These are phyloP conservation scores for Ustilago vetiveriae DNA, from an alignment of 1,284 basidiomycete species.

Conservation along the genomic window DNA sequence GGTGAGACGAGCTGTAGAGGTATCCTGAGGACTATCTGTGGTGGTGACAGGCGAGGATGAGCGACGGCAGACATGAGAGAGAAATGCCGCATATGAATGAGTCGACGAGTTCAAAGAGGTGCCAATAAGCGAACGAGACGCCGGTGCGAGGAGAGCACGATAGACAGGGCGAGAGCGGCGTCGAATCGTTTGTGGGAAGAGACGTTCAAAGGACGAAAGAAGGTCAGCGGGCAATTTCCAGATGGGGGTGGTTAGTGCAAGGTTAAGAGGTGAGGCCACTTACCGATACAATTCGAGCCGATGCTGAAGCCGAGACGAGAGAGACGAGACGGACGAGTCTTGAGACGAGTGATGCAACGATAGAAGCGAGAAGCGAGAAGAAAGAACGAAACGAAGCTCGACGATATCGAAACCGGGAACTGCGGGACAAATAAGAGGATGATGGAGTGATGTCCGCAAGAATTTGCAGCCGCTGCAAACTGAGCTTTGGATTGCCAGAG, in stretches of 20 bases:
- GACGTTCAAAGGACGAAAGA: no score
- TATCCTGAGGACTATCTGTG: constrained; percentile 44
- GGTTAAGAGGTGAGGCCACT: constrained; percentile 20
- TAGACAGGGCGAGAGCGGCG: no score
- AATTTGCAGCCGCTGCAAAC: not conserved
- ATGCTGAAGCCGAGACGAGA: constrained; percentile 46
- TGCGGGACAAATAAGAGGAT: constrained; percentile 26
- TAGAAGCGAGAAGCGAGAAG: constrained; percentile 20
- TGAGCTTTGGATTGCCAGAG: constrained; percentile 9
- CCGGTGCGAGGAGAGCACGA: no score
- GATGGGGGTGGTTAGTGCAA: no score
- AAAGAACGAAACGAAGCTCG: constrained; percentile 41
- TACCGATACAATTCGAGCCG: constrained; percentile 56
- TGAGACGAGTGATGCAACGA: constrained; percentile 31
- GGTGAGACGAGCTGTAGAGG: constrained; percentile 26
- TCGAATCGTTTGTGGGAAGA: no score
- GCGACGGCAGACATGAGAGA: not conserved
- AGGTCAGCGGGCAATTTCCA: no score
- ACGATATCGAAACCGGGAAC: constrained; percentile 51
- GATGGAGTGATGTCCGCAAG: constrained; percentile 21
- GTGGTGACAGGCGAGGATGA: not conserved
- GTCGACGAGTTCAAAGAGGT: no score
- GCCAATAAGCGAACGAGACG: no score
- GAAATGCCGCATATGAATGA: not conserved
- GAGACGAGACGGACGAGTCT: constrained; percentile 44